Evolutionary conservation across 495 filamentous ascomycete genomes (phyloP).

Genomic region (Daldinia grandis): DNA sequence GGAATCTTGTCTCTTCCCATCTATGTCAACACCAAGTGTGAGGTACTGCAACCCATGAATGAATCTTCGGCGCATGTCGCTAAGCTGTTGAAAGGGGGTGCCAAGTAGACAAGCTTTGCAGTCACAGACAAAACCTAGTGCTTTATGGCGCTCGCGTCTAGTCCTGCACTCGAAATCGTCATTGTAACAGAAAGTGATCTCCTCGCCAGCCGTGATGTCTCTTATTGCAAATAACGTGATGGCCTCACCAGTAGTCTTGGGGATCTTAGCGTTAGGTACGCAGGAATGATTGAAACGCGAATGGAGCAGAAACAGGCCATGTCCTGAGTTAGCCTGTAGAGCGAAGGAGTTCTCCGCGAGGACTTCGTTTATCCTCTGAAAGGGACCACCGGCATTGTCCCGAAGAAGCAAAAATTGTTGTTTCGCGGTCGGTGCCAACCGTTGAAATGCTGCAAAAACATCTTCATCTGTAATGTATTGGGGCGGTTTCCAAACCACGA

Average conservation of each 20-base stretch:
- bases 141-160: not conserved
- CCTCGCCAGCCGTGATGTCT: slow-evolving; percentile 1
- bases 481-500: not conserved
- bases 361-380: not conserved
- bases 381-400: not conserved
- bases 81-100: not conserved
- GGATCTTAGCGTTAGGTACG: not conserved
- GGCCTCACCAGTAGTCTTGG: not conserved
- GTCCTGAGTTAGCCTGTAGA: not conserved
- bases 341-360: not conserved
- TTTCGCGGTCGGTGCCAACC: not conserved
- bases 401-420: not conserved
- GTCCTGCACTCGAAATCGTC: not conserved
- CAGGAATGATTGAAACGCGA: slow-evolving; percentile 6
- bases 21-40: not conserved
- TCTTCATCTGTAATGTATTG: not conserved
- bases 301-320: not conserved
- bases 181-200: not conserved
- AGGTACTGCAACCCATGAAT: not conserved
- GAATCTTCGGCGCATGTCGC: not conserved
- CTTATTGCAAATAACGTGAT: not conserved
- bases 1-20: not conserved
- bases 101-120: not conserved
- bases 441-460: not conserved
- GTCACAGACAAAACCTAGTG: not conserved